phyloP scores from a whole-genome alignment of 345 rosid species.

The Rubroshorea leprosula region DNA sequence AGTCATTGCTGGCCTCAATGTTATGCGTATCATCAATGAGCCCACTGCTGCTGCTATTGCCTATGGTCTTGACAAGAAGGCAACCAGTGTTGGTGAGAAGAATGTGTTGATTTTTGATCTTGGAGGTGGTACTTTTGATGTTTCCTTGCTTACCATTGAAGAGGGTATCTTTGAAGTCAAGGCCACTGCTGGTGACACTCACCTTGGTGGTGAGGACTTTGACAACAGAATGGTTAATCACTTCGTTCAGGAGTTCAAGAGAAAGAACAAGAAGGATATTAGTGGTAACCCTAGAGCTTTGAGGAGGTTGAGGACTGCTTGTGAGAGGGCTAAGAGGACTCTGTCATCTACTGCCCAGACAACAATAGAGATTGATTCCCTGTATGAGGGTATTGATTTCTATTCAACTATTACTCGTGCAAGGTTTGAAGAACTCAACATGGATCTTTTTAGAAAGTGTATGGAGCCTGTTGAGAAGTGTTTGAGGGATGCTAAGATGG shows the following conservation, averaged over 20 bases:
- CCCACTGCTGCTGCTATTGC: neutral
- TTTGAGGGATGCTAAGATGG: slow-evolving; percentile 72
- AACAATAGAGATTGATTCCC: slow-evolving; percentile 60
- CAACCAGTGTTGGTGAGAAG: slow-evolving; percentile 40
- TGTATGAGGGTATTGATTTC: slow-evolving; percentile 67
- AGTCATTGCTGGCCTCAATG: neutral
- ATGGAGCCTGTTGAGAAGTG: slow-evolving; percentile 74
- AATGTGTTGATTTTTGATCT: slow-evolving; percentile 60
- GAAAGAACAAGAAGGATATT: slow-evolving; percentile 69
- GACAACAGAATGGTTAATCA: slow-evolving; percentile 71
- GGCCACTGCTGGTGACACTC: slow-evolving; percentile 76
- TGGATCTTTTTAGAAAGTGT: slow-evolving; percentile 66
- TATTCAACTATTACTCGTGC: slow-evolving; percentile 63
- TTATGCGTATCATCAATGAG: neutral
- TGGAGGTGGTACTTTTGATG: slow-evolving; percentile 74
- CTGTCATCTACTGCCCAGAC: slow-evolving; percentile 67
- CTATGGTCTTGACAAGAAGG: neutral
- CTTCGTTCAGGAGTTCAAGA: slow-evolving; percentile 68
- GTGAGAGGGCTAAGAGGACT: slow-evolving; percentile 70
- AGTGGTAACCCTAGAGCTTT: slow-evolving; percentile 60
- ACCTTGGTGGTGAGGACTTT: slow-evolving; percentile 72
- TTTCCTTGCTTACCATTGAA: slow-evolving; percentile 62
- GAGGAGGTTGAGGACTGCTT: slow-evolving; percentile 64
- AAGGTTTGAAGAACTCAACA: slow-evolving; percentile 61
- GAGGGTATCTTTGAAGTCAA: slow-evolving; percentile 74